These are phyloP conservation scores for Collybiopsis confluens DNA, from an alignment of 768 basidiomycete genomes.

Conservation along the genomic window DNA sequence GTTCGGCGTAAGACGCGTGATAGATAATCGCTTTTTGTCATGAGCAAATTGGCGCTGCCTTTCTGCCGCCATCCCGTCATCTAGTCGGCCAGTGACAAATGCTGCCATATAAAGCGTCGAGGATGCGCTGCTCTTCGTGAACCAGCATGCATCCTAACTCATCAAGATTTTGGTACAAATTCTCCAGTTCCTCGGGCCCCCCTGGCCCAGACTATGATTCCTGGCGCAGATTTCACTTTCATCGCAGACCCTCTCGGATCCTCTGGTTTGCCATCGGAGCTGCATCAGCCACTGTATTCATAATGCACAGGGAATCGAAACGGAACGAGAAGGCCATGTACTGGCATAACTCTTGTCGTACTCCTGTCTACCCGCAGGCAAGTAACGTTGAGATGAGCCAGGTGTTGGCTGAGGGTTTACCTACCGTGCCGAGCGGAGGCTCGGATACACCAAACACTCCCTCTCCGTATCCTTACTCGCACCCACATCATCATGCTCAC, in stretches of 20 bases:
- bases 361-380: slow-evolving; percentile 7
- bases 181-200: slow-evolving; percentile 1
- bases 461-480: slow-evolving; percentile 5
- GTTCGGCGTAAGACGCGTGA: too few relatives aligned
- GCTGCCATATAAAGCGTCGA: not conserved
- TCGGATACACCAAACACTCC: not conserved
- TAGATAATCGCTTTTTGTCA: not conserved
- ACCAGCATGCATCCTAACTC: not conserved
- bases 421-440: not conserved
- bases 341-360: slow-evolving; percentile 12
- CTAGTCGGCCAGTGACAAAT: slow-evolving; percentile 1
- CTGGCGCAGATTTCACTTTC: not conserved
- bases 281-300: slow-evolving; percentile 34
- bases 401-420: not conserved
- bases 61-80: slow-evolving; percentile 2
- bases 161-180: not conserved
- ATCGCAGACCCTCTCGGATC: slow-evolving; percentile 46
- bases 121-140: not conserved
- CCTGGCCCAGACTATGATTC: slow-evolving; percentile 1
- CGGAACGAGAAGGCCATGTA: slow-evolving; percentile 20
- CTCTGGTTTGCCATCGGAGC: slow-evolving; percentile 71
- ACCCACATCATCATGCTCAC: slow-evolving; percentile 8
- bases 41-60: too few relatives aligned
- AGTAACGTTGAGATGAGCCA: not conserved
- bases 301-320: slow-evolving; percentile 35